Conservation (phyloP, 768 basidiomycete species). For the Tulasnella sp. region DNA sequence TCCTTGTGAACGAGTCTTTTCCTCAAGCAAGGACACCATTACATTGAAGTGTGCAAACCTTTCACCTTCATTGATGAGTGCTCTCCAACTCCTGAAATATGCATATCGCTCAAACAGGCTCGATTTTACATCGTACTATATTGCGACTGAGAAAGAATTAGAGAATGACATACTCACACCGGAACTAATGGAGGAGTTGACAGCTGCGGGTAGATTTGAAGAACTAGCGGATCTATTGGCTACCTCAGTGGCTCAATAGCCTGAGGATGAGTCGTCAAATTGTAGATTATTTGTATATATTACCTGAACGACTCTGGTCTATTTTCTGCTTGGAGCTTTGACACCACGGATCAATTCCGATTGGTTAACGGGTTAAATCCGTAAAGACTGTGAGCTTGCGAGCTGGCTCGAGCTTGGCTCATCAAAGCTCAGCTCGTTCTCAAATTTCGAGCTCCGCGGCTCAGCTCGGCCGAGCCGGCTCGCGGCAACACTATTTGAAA, state of each 20-base stretch:
- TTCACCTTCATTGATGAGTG: neutral
- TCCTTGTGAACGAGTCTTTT: neutral
- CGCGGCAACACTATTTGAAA: no score
- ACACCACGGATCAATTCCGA: no score
- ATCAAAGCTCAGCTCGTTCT: no score
- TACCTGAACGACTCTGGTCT: no score
- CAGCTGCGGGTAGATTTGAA: neutral
- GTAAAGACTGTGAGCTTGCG: no score
- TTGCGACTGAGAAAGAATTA: neutral
- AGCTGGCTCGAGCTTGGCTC: no score
- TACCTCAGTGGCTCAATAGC: neutral
- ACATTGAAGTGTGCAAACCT: neutral
- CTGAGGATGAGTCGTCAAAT: neutral
- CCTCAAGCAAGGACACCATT: conserved; percentile 10
- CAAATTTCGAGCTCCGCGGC: no score
- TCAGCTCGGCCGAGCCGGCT: no score
- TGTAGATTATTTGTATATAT: neutral
- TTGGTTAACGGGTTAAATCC: no score
- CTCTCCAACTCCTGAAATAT: neutral
- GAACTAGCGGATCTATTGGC: neutral
- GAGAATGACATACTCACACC: neutral
- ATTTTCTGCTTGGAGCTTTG: no score
- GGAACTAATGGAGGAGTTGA: neutral
- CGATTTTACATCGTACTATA: neutral
- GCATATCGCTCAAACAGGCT: neutral